Conservation (phyloP, 176 grass and related monocot species). For the Cenchrus purpureus region DNA sequence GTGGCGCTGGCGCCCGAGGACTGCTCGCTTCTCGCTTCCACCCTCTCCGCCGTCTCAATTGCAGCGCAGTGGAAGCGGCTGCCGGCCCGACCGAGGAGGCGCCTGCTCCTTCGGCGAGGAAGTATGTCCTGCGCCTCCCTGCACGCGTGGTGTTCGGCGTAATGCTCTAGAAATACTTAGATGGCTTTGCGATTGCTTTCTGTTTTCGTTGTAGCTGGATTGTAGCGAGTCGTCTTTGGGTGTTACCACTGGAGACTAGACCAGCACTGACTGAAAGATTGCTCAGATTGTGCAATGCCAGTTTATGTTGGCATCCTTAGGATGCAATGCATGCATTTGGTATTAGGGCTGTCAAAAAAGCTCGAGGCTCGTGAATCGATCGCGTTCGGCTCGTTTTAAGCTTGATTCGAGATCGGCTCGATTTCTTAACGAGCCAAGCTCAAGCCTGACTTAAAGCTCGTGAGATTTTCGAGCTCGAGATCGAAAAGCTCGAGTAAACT, state of each 20-base stretch:
- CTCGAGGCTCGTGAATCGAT: too few species aligned
- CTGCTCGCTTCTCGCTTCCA: conserved; percentile 26
- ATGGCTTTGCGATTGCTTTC: background rate
- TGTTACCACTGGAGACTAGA: background rate
- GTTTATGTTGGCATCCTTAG: background rate
- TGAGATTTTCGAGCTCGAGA: too few species aligned
- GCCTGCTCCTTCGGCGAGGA: conserved; percentile 41
- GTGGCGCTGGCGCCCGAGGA: conserved; percentile 31
- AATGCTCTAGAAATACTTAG: conserved; percentile 11
- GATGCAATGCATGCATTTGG: background rate
- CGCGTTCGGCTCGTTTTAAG: too few species aligned
- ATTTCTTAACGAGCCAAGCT: too few species aligned
- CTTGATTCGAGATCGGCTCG: too few species aligned
- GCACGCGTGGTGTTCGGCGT: conserved; percentile 38
- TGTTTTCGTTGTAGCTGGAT: background rate
- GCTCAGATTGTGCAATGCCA: background rate
- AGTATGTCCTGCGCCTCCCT: conserved; percentile 27
- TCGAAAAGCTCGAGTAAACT: too few species aligned
- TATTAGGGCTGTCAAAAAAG: background rate
- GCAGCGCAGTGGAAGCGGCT: conserved; percentile 28
- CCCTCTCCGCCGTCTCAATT: conserved; percentile 40
- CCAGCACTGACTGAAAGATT: background rate
- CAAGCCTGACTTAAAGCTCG: too few species aligned
- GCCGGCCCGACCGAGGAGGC: conserved; percentile 25
- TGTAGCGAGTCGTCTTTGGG: background rate